Evolutionary conservation across 768 basidiomycete genomes (phyloP).

Genomic region (Leccinum imitatum): DNA sequence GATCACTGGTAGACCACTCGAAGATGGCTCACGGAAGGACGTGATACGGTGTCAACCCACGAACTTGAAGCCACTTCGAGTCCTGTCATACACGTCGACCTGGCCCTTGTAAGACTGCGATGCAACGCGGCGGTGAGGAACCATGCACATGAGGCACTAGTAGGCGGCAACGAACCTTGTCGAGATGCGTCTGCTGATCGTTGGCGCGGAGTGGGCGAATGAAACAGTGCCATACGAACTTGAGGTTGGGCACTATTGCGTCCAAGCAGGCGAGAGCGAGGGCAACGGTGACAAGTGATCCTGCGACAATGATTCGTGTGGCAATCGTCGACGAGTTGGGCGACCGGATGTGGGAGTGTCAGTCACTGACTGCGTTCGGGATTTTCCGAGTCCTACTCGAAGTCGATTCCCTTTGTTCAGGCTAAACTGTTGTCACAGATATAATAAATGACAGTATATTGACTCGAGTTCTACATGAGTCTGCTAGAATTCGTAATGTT

Average conservation of each 20-base stretch:
- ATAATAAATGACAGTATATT: too few relatives aligned
- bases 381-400: too few relatives aligned
- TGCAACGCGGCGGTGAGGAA: neutral
- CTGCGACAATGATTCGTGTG: constrained; percentile 2
- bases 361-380: too few relatives aligned
- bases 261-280: constrained; percentile 15
- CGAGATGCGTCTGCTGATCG: constrained; percentile 44
- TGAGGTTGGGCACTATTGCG: constrained; percentile 40
- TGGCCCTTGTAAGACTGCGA: constrained; percentile 63
- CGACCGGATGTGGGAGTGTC: too few relatives aligned
- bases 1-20: constrained; percentile 48
- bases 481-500: too few relatives aligned
- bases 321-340: too few relatives aligned
- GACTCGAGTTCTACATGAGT: too few relatives aligned
- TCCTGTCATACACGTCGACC: constrained; percentile 70
- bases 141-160: neutral
- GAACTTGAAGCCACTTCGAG: constrained; percentile 48
- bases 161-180: constrained; percentile 34
- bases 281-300: constrained; percentile 21
- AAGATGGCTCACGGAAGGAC: constrained; percentile 61
- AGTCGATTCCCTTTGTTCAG: too few relatives aligned
- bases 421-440: too few relatives aligned
- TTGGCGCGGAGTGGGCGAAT: constrained; percentile 39
- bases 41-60: constrained; percentile 55
- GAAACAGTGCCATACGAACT: constrained; percentile 52